Evolutionary conservation across 2,329 filamentous ascomycete species (phyloP), one percentile per base, ranked within the genome.

Genomic region (Claviceps digitariae): DNA sequence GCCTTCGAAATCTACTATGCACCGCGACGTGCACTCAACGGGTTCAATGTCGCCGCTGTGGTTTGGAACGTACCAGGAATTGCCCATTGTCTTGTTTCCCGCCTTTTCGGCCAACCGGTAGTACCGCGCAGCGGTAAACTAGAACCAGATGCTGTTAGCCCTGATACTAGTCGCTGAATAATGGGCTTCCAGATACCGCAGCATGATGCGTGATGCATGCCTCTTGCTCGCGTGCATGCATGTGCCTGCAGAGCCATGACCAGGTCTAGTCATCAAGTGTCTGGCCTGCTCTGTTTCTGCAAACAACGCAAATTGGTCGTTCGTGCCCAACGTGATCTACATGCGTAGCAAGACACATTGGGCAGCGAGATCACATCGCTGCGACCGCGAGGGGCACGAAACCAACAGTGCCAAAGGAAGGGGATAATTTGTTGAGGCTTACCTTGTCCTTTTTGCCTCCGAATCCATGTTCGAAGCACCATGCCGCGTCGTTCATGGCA

Each of bases 401-500:
- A 38, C 13, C 34, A 38, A 38, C 34, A 38, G 13, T 15, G 15
- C 34, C 15, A 15, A 17, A 15, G 34, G 15, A 38, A 15, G 7
- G 34, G n/a, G n/a, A n/a, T 13, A 15, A 2, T 38, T 17, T 25
- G 27, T 47, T 20, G 29, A 41, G 52, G 80, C 87, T 70, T 77
- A 96, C 91, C 87, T 95, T 97, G 74, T 98, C 90, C 69, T 97
- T 98, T 69, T 90, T 93, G 64, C 90, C 91, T 36, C 93, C 93
- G 69, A 95, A 95, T n/a, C 93, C 93, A 66, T 96, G 86, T 29
- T 94, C 70, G 75, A 93, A 97, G 73, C 93, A 98, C 89, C 90
- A 95, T 38, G 84, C 93, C 52, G 85, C 85, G 69, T 97, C 91
- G 66, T 96, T 95, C 90, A 97, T 95, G 54, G 90, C 93, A 72